Conservation (phyloP, 495 filamentous ascomycete genomes). For the Hypoxylon cercidicola region DNA sequence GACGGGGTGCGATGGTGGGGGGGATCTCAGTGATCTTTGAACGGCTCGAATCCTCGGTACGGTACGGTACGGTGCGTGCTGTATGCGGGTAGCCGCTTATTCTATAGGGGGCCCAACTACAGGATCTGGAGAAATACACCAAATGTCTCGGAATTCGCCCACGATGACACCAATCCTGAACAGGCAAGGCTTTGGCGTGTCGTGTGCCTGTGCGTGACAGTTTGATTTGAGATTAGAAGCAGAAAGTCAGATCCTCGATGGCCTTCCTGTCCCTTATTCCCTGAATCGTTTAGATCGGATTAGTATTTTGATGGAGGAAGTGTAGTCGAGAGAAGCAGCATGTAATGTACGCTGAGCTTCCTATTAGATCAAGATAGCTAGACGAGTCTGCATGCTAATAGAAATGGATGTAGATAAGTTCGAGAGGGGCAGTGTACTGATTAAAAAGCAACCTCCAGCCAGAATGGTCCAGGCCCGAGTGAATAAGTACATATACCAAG, state of each 20-base stretch:
- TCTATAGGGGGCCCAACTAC: conserved; percentile 29
- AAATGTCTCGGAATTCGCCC: conserved; percentile 40
- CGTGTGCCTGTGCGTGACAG: conserved; percentile 26
- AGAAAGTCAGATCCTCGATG: conserved; percentile 23
- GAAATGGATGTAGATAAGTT: not conserved
- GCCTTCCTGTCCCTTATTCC: conserved; percentile 1
- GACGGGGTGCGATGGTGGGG: conserved; percentile 25
- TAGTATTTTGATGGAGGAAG: conserved; percentile 9
- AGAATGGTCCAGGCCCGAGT: conserved; percentile 8
- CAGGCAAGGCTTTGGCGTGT: conserved; percentile 39
- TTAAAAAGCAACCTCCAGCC: conserved; percentile 17
- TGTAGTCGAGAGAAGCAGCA: not conserved
- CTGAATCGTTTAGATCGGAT: conserved; percentile 17
- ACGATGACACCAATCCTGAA: conserved; percentile 28
- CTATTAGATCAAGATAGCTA: not conserved
- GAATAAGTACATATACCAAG: conserved; percentile 15
- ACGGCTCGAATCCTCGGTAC: conserved; percentile 22
- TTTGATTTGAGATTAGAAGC: conserved; percentile 22
- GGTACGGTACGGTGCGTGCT: conserved; percentile 5
- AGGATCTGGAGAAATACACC: conserved; percentile 36
- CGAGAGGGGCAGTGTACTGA: conserved; percentile 17
- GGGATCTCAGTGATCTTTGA: conserved; percentile 9
- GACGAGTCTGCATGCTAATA: not conserved
- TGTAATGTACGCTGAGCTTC: not conserved
- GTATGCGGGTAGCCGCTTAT: conserved; percentile 29